phyloP scores from a whole-genome alignment of 495 filamentous ascomycete genomes.

The Aspergillus carlsbadensis region DNA sequence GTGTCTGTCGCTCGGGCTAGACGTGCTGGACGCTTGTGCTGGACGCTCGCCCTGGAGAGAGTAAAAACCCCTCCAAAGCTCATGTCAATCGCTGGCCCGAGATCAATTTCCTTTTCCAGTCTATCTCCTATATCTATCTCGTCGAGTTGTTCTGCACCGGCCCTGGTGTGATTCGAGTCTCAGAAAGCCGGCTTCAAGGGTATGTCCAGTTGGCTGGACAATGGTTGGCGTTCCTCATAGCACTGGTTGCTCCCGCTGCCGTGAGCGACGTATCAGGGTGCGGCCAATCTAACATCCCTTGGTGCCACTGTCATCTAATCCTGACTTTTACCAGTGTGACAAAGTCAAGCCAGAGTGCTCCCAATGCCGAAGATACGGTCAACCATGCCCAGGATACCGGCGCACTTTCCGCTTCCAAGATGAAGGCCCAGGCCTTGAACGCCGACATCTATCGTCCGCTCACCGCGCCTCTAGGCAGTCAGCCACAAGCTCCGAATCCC shows the following conservation, averaged over 20 bases:
- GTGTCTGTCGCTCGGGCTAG: not conserved
- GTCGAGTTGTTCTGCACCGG: not conserved
- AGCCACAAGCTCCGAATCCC: constrained; percentile 9
- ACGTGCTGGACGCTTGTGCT: not conserved
- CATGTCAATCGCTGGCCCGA: not conserved
- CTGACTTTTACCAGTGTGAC: constrained; percentile 25
- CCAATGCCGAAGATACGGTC: constrained; percentile 36
- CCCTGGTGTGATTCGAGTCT: not conserved
- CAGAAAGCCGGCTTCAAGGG: not conserved
- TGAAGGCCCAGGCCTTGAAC: constrained; percentile 32
- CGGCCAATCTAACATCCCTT: not conserved
- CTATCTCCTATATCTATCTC: not conserved
- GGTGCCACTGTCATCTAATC: not conserved
- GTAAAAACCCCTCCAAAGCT: not conserved
- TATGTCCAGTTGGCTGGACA: constrained; percentile 4
- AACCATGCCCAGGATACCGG: constrained; percentile 37
- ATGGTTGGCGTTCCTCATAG: constrained; percentile 43
- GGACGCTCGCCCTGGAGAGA: not conserved
- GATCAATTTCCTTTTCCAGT: not conserved
- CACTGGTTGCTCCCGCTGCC: constrained; percentile 38
- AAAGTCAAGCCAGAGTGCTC: constrained; percentile 33
- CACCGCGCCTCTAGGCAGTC: constrained; percentile 7
- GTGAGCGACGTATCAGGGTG: constrained; percentile 39
- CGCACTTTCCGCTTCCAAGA: constrained; percentile 39
- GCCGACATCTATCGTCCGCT: constrained; percentile 23